Base-by-base conservation (phyloP, 495 filamentous ascomycete genomes). In the Tuber calosporum region DNA sequence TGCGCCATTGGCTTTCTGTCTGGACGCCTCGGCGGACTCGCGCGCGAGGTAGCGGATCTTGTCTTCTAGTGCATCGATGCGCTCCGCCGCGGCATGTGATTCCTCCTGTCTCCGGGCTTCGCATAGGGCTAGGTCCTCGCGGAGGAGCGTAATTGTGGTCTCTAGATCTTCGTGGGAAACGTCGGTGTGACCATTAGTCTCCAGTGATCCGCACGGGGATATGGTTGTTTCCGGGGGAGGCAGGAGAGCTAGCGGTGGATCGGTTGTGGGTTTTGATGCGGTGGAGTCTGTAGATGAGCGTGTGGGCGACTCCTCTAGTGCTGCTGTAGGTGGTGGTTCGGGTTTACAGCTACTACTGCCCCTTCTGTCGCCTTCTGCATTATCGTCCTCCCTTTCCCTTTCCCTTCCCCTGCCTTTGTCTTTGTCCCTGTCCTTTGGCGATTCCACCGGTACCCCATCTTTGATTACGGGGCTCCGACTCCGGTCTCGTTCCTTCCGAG, bases 41-140 rank as follows among this genome's bases (percentile, higher is more conserved):
- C 89, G 90, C 3, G 93, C 89, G 6, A 98, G 86, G 81, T 94
- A 97, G 72, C 92, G 89, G 38, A 99, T 85, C 80, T 97, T 97
- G 9, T 92, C 88, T 81, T 97, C 91, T 15, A 99, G 85, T 30
- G 96, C 91, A 83, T 98, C 95, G 53, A 98, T 96, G 4, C 92
- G 89, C 83, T 97, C 95, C 19, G 94, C 87, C 73, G 81, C 70
- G 45, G 70, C 19, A 72, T 76, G 36, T 34, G 72, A 70, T 82
- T 83, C 79, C 84, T 88, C 37, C 83, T 86, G 67, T 85, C 88
- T 72, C 85, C 83, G 75, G 85, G 87, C 76, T 83, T 87, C 73
- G 40, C 79, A 77, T 36, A 77, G 70, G 17, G 76, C 72, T 17
- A 82, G 58, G 74, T 73, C 53, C 66, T 69, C 41, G 68, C 70